A percentile compares a stretch with the other conserved stretches of the same genome.
These are phyloP conservation scores for Apiotrichum veenhuisii DNA, from an alignment of 1,284 basidiomycete species.

Conservation along the genomic window DNA sequence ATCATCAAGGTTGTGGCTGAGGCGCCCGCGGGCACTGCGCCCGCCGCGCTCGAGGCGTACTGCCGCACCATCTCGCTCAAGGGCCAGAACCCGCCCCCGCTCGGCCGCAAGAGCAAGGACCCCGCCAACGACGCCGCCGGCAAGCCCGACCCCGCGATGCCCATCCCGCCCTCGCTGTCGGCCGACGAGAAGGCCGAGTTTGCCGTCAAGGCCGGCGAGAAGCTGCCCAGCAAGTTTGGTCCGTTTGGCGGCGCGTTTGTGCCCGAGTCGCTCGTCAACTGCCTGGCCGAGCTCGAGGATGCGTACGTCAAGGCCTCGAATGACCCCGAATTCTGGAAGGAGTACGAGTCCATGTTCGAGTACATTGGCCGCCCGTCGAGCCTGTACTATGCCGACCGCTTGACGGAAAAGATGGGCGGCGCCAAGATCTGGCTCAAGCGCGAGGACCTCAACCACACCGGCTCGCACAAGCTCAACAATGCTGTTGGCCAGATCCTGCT, in stretches of 20 bases:
- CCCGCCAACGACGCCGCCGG: conserved; percentile 9
- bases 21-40: conserved; percentile 55
- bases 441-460: conserved; percentile 74
- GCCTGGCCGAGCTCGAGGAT: conserved; percentile 82
- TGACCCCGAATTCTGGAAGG: conserved; percentile 90
- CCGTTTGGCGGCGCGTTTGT: conserved; percentile 97
- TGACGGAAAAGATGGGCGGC: conserved; percentile 73
- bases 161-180: conserved; percentile 36
- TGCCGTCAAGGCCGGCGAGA: conserved; percentile 45
- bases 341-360: conserved; percentile 81
- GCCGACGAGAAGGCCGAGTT: conserved; percentile 29
- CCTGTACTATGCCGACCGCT: conserved; percentile 68
- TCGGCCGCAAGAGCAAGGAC: conserved; percentile 28
- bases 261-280: conserved; percentile 89
- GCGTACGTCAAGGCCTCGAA: conserved; percentile 81
- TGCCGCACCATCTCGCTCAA: conserved; percentile 67
- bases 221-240: conserved; percentile 81
- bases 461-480: conserved; percentile 96
- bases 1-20: conserved; percentile 73
- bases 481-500: conserved; percentile 92
- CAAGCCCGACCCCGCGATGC: conserved; percentile 39
- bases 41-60: conserved; percentile 67
- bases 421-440: conserved; percentile 95
- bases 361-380: conserved; percentile 79
- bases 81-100: conserved; percentile 52